Evolutionary conservation across 805 yeast genomes (phyloP).

Genomic region (Monosporozyma aerobia): DNA sequence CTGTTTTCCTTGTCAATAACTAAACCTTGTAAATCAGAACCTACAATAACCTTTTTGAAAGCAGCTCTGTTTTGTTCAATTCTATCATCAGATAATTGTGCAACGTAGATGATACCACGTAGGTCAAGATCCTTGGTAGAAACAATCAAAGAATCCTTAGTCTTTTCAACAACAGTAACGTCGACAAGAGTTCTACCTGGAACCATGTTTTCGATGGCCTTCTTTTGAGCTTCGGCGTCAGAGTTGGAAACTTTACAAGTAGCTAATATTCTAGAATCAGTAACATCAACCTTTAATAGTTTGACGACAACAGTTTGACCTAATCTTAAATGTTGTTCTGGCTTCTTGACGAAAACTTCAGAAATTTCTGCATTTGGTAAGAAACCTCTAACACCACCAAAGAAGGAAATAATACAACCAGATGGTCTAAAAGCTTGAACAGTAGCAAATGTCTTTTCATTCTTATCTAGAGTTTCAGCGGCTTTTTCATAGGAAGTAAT

Average conservation of each 20-base stretch:
- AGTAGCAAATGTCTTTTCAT: conserved; percentile 56
- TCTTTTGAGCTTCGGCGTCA: conserved; percentile 38
- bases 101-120: conserved; percentile 63
- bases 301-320: conserved; percentile 80
- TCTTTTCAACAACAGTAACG: conserved; percentile 61
- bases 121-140: conserved; percentile 43
- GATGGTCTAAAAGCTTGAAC: conserved; percentile 59
- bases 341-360: conserved; percentile 72
- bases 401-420: conserved; percentile 81
- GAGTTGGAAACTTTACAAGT: conserved; percentile 63
- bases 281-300: conserved; percentile 47
- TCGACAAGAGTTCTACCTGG: conserved; percentile 56
- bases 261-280: conserved; percentile 49
- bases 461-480: conserved; percentile 31
- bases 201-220: conserved; percentile 37
- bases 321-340: conserved; percentile 65
- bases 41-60: conserved; percentile 54
- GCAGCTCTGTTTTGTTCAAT: conserved; percentile 61
- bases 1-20: conserved; percentile 58
- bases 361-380: conserved; percentile 84
- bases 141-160: conserved; percentile 62
- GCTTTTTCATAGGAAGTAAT: conserved; percentile 43
- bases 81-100: conserved; percentile 71
- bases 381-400: conserved; percentile 68
- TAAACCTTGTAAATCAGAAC: conserved; percentile 49